Evolutionary conservation across 164 flowering plant species (phyloP), one percentile per base, ranked within the genome.

Genomic region (Vitis amurensis): DNA sequence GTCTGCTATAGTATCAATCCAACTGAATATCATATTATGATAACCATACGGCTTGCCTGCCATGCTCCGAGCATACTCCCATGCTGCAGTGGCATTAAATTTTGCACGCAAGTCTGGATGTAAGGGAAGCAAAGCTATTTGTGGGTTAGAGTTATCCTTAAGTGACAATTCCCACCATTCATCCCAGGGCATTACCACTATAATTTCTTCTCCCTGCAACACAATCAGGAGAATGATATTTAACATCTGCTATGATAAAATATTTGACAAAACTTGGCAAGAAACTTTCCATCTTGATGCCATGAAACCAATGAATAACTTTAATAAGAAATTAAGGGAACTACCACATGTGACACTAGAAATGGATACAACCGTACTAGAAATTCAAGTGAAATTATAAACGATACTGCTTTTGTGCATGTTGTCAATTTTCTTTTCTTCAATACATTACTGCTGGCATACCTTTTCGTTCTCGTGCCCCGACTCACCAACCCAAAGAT

Each of bases 381-480:
- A 37, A 37, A 37, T 37, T 37, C 44, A 37, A 1, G 44, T 37
- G 44, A 37, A 37, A 37, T 37, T 37, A 37, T 3, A 37, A 64
- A 64, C 16, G 13, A 61, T 30, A 13, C 48, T 3, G 14, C 2
- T 60, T 30, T 13, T 64, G 6, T 5, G 9, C 50, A 63, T 30
- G 30, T 13, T 65, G 12, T 1, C 16, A 68, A 50, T 12, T 23
- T 13, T 13, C 13, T 2, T 48, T 23, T 27, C 5, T 15, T 8
- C 6, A 48, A 48, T 30, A 60, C 56, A 56, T 50, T 55, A 59
- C 37, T 48, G 16, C 16, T 44, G 12, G 55, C 75, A 63, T 77
- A 93, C 99, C 98, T 96, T 88, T 69, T 96, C 99, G 85, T 96
- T 92, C 81, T 96, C 99, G 67, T 96, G 98, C 50, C 99, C 99